Conservation (phyloP, 768 basidiomycete genomes). For the Cyclocybe aegerita region DNA sequence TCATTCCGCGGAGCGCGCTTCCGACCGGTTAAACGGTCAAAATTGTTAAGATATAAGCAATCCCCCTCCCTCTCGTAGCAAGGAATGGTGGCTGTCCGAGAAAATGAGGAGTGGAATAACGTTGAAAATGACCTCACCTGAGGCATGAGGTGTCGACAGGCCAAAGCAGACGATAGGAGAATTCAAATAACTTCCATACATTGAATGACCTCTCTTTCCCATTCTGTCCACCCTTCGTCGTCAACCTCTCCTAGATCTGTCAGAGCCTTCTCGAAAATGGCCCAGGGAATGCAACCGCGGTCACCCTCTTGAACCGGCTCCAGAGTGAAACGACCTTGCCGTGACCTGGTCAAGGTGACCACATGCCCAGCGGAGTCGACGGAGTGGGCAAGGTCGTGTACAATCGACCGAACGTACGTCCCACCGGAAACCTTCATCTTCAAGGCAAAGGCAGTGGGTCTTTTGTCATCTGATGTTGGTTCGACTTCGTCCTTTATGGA, state of each 20-base stretch:
- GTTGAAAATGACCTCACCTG: too few relatives aligned
- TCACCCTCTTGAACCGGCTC: slow-evolving; percentile 50
- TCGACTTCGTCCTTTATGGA: slow-evolving; percentile 42
- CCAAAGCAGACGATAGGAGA: neutral
- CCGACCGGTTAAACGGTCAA: too few relatives aligned
- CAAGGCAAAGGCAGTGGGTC: slow-evolving; percentile 80
- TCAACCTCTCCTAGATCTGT: slow-evolving; percentile 53
- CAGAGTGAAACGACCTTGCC: slow-evolving; percentile 80
- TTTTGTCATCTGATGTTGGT: slow-evolving; percentile 24
- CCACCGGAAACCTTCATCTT: slow-evolving; percentile 94
- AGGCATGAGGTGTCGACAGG: too few relatives aligned
- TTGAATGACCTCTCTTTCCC: slow-evolving; percentile 82
- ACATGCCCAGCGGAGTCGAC: slow-evolving; percentile 92
- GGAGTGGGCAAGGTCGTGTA: slow-evolving; percentile 86
- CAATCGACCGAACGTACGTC: slow-evolving; percentile 94
- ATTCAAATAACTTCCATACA: slow-evolving; percentile 57
- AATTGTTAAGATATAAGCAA: too few relatives aligned
- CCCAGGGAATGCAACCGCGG: slow-evolving; percentile 69
- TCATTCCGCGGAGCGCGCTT: too few relatives aligned
- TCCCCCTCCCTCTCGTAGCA: too few relatives aligned
- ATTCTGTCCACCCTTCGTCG: slow-evolving; percentile 68
- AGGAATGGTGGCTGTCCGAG: too few relatives aligned
- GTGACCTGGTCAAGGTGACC: slow-evolving; percentile 83
- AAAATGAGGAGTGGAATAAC: too few relatives aligned
- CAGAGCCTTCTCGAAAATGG: slow-evolving; percentile 64